Conservation (phyloP, 176 grass and related monocot genomes). For the Triticum timopheevii region DNA sequence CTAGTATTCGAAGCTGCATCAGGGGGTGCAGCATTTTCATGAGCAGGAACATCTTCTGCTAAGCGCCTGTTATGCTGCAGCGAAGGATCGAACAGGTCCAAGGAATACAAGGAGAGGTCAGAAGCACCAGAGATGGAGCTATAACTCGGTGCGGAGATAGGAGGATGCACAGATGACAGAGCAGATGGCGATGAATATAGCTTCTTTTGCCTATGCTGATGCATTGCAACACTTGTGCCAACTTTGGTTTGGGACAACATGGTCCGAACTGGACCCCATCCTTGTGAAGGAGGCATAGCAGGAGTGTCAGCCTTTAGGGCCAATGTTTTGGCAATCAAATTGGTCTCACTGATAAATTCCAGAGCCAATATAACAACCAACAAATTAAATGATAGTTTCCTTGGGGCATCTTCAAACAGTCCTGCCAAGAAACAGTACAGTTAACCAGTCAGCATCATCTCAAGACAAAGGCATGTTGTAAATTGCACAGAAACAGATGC, state of each 20-base stretch:
- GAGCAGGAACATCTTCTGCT: slow-evolving; percentile 40
- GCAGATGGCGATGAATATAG: slow-evolving; percentile 32
- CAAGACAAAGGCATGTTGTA: neutral
- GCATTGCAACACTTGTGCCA: slow-evolving; percentile 30
- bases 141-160: slow-evolving; percentile 47
- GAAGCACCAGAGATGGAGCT: slow-evolving; percentile 26
- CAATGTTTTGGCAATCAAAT: slow-evolving; percentile 33
- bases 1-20: slow-evolving; percentile 61
- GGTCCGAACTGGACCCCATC: slow-evolving; percentile 47
- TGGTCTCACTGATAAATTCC: slow-evolving; percentile 39
- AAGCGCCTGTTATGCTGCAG: slow-evolving; percentile 30
- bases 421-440: slow-evolving; percentile 46
- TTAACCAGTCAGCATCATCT: slow-evolving; percentile 20
- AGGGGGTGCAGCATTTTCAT: slow-evolving; percentile 43
- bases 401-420: slow-evolving; percentile 26
- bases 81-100: slow-evolving; percentile 30
- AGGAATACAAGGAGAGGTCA: slow-evolving; percentile 37
- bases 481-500: neutral
- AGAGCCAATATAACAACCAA: slow-evolving; percentile 36
- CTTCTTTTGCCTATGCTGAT: slow-evolving; percentile 37
- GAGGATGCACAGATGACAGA: slow-evolving; percentile 35
- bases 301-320: slow-evolving; percentile 42
- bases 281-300: slow-evolving; percentile 46
- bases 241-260: slow-evolving; percentile 30
- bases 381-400: slow-evolving; percentile 24